Evolutionary conservation across 2,329 filamentous ascomycete species (phyloP).

Genomic region (Alternaria sp.): DNA sequence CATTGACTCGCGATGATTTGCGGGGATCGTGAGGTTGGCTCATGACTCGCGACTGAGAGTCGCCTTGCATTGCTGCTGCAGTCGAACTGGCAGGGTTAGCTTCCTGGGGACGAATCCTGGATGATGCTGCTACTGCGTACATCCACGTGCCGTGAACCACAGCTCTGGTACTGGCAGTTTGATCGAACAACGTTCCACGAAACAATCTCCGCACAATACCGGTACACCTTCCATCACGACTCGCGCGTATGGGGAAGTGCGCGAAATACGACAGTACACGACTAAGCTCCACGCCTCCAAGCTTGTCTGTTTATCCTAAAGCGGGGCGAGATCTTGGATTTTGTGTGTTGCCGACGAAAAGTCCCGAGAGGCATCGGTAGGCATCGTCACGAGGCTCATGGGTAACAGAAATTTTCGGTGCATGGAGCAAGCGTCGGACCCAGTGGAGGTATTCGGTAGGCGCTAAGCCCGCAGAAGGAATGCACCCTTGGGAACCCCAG

Average conservation of each 20-base stretch:
- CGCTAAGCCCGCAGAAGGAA: conserved; percentile 5
- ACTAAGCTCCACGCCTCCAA: conserved; percentile 1
- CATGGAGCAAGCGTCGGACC: conserved; percentile 16
- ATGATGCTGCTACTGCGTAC: neutral
- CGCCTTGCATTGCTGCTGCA: neutral
- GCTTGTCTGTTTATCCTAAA: neutral
- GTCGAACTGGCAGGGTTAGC: neutral
- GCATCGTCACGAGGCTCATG: conserved; percentile 15
- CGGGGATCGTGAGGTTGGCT: conserved; percentile 1
- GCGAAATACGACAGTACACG: conserved; percentile 11
- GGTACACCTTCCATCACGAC: neutral
- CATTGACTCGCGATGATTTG: conserved; percentile 1
- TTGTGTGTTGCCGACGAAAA: conserved; percentile 9
- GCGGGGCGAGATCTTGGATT: conserved; percentile 3
- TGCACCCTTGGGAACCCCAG: conserved; percentile 4
- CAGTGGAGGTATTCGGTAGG: neutral
- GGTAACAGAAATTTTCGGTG: conserved; percentile 12
- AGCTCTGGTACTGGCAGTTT: neutral
- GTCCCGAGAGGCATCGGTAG: neutral
- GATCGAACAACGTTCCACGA: neutral
- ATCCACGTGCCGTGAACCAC: neutral
- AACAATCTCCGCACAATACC: neutral
- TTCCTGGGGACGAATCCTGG: neutral
- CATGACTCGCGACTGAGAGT: conserved; percentile 1
- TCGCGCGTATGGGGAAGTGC: neutral